A percentile compares a stretch with the other conserved stretches of the same genome.
Evolutionary conservation across 129 eudicot species (phyloP).

Genomic region (Centrapalus pauciflorus): DNA sequence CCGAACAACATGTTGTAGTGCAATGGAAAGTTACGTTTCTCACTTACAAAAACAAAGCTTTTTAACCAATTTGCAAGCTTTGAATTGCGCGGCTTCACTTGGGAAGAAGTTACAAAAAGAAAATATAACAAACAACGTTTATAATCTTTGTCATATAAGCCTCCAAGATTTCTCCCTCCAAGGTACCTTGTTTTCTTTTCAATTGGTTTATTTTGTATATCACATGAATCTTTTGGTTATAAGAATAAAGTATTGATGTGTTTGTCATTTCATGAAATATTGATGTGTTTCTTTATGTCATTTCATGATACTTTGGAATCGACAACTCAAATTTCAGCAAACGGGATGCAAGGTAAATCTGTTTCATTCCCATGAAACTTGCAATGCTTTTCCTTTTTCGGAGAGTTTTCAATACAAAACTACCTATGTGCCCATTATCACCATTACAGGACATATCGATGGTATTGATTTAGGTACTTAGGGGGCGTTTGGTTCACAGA

Average conservation of each 20-base stretch:
- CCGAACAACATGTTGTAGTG: constrained; percentile 59
- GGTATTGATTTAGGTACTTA: too few relatives aligned
- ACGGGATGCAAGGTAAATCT: constrained; percentile 61
- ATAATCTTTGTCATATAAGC: constrained; percentile 65
- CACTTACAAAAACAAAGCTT: constrained; percentile 93
- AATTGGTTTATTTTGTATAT: background rate
- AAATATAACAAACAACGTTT: constrained; percentile 68
- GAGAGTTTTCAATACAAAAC: background rate
- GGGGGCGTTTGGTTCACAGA: too few relatives aligned
- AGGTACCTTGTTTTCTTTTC: constrained; percentile 42
- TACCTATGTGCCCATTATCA: background rate
- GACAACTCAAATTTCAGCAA: constrained; percentile 38
- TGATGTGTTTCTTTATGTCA: constrained; percentile 41
- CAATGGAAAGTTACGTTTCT: constrained; percentile 58
- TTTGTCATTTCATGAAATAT: constrained; percentile 26
- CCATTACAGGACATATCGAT: background rate
- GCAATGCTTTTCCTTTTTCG: background rate
- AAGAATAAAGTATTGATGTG: constrained; percentile 7
- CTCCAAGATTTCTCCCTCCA: constrained; percentile 95
- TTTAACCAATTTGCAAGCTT: constrained; percentile 89
- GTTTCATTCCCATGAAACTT: too few relatives aligned
- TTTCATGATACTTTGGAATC: constrained; percentile 35
- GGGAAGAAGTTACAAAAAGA: constrained; percentile 70
- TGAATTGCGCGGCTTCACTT: constrained; percentile 92
- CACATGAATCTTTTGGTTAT: background rate